A percentile compares a stretch with the other conserved stretches of the same genome.
Conservation (phyloP, 768 basidiomycete genomes). For the Pisolithus orientalis region DNA sequence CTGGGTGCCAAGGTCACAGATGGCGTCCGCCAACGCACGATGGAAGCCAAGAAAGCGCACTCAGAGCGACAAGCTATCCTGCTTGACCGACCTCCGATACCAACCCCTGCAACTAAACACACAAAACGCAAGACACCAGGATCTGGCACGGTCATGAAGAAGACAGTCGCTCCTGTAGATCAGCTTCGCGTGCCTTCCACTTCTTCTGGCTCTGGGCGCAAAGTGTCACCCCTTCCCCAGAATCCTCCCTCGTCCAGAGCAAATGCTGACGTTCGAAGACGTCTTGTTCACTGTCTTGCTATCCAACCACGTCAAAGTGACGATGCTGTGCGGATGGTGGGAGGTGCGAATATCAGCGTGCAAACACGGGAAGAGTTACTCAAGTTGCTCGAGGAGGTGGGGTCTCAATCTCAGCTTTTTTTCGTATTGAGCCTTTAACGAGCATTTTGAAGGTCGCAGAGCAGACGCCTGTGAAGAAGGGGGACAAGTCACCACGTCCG, state of each 20-base stretch:
- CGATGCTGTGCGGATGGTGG: conserved; percentile 37
- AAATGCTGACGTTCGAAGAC: conserved; percentile 23
- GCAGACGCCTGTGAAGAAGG: conserved; percentile 28
- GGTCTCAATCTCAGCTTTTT: neutral
- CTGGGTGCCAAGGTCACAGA: conserved; percentile 38
- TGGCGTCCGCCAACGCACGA: conserved; percentile 42
- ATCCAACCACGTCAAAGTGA: conserved; percentile 40
- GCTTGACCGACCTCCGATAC: conserved; percentile 33
- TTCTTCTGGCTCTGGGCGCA: conserved; percentile 23
- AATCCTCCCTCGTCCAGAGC: conserved; percentile 12
- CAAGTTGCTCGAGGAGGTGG: conserved; percentile 46
- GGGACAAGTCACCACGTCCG: conserved; percentile 30
- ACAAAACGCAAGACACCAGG: conserved; percentile 35
- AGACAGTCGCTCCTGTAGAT: conserved; percentile 10
- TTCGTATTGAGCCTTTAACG: neutral
- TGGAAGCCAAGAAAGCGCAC: conserved; percentile 42
- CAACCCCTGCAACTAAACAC: conserved; percentile 29
- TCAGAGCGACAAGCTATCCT: conserved; percentile 42
- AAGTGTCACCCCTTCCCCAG: conserved; percentile 23
- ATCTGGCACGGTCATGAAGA: conserved; percentile 22
- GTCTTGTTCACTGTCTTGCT: conserved; percentile 47
- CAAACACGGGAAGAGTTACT: conserved; percentile 37
- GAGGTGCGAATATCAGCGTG: conserved; percentile 31
- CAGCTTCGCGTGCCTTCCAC: conserved; percentile 26
- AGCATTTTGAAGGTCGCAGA: conserved; percentile 44